A percentile compares a stretch with the other conserved stretches of the same genome.
Evolutionary conservation across 768 basidiomycete species (phyloP).

Genomic region (Kwoniella pini): DNA sequence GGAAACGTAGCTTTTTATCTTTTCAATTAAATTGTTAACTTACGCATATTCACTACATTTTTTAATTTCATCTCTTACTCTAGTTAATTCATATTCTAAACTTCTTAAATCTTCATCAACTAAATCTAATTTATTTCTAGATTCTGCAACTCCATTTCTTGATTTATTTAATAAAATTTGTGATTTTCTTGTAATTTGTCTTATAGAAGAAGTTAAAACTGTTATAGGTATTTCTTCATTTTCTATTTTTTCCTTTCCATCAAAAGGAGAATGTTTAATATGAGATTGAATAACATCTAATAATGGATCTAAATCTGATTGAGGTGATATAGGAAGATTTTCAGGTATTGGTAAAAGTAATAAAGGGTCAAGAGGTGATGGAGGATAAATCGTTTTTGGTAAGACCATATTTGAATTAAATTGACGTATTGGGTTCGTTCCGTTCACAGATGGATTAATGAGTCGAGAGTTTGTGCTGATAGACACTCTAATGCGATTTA

Average conservation of each 20-base stretch:
- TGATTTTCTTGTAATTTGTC: slow-evolving; percentile 28
- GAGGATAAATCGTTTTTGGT: slow-evolving; percentile 26
- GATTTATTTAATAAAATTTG: slow-evolving; percentile 45
- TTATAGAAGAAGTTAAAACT: slow-evolving; percentile 33
- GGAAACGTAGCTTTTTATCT: no score
- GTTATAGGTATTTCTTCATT: slow-evolving; percentile 10
- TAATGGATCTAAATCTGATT: slow-evolving; percentile 25
- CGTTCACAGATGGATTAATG: no score
- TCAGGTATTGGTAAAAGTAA: slow-evolving; percentile 39
- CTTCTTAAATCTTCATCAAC: slow-evolving; percentile 35
- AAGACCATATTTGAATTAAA: slow-evolving; percentile 27
- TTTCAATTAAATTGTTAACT: no score
- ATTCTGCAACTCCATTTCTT: slow-evolving; percentile 27
- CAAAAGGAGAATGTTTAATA: slow-evolving; percentile 4
- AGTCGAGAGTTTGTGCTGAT: no score
- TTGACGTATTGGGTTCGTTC: neutral
- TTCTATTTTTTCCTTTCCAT: no score
- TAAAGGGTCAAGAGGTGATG: slow-evolving; percentile 38
- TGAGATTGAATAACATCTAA: slow-evolving; percentile 17
- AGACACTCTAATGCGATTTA: no score
- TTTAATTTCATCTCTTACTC: slow-evolving; percentile 42
- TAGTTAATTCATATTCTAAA: slow-evolving; percentile 39
- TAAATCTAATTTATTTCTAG: slow-evolving; percentile 33
- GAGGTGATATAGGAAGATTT: slow-evolving; percentile 26
- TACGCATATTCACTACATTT: slow-evolving; percentile 45